Conservation (phyloP, 164 flowering plant species). For the Vitis cinerea region DNA sequence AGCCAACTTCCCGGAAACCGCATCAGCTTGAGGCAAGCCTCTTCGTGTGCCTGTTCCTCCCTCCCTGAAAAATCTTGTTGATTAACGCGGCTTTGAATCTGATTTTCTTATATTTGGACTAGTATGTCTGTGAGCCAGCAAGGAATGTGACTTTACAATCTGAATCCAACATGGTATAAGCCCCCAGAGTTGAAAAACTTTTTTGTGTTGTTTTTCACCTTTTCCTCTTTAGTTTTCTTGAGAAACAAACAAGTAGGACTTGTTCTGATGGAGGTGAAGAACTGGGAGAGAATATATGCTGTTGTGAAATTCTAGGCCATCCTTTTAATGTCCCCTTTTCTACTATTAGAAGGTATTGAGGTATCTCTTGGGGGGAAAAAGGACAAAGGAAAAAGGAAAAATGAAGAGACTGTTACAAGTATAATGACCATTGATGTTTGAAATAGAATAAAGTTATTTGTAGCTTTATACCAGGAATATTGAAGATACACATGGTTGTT, state of each 20-base stretch:
- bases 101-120: no score
- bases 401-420: neutral
- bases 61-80: no score
- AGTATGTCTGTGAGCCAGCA: no score
- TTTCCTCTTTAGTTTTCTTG: neutral
- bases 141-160: no score
- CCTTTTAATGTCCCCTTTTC: conserved; percentile 8
- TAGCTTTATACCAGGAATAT: neutral
- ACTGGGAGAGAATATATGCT: conserved; percentile 8
- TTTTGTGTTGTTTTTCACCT: no score
- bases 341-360: conserved; percentile 14
- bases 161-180: no score
- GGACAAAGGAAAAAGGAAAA: neutral
- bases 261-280: conserved; percentile 16
- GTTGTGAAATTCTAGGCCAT: conserved; percentile 18
- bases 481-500: no score
- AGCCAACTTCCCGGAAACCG: no score
- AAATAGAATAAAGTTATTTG: neutral
- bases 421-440: neutral
- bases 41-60: no score
- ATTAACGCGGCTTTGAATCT: no score
- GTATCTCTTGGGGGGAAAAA: conserved; percentile 13
- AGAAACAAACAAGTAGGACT: neutral
- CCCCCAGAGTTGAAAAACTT: no score
- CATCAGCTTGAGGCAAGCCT: no score